These are phyloP conservation scores for Cryptosporidium ryanae DNA, from an alignment of 169 alveolate genomes.

Conservation along the genomic window DNA sequence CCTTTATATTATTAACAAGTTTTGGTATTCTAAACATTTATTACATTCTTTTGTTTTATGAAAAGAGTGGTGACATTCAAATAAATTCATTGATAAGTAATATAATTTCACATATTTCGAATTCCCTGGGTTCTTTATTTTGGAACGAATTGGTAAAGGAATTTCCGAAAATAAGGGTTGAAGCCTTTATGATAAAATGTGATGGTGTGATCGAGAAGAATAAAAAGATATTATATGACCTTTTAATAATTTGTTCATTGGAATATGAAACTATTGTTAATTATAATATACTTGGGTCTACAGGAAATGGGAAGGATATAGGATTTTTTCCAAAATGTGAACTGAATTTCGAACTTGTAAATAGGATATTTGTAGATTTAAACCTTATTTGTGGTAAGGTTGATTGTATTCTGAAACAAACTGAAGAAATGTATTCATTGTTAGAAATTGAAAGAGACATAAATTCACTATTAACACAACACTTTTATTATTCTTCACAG, in stretches of 20 bases:
- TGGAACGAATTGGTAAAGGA: constrained; percentile 21
- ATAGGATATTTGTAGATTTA: neutral
- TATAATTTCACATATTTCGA: constrained; percentile 4
- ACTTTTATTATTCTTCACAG: constrained; percentile 14
- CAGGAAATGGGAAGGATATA: constrained; percentile 36
- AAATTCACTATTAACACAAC: neutral
- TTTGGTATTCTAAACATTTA: constrained; percentile 47
- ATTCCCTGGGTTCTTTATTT: neutral
- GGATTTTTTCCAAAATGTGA: neutral
- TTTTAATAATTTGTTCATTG: constrained; percentile 8
- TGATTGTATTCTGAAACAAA: constrained; percentile 5
- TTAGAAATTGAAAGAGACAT: neutral
- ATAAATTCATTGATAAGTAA: neutral
- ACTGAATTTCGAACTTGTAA: neutral
- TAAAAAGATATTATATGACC: neutral
- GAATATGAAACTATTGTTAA: constrained; percentile 27
- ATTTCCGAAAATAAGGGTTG: neutral
- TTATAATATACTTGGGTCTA: constrained; percentile 41
- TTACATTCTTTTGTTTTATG: constrained; percentile 4
- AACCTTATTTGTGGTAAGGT: constrained; percentile 2
- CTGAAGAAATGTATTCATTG: neutral
- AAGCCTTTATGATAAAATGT: neutral
- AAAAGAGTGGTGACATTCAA: neutral
- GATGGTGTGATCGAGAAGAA: neutral
- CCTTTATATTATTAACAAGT: neutral